Percentiles rank a stretch among this genome's conserved stretches.
Conservation (phyloP, 31 red algal species). For the Pterothamnion heteromorphum region DNA sequence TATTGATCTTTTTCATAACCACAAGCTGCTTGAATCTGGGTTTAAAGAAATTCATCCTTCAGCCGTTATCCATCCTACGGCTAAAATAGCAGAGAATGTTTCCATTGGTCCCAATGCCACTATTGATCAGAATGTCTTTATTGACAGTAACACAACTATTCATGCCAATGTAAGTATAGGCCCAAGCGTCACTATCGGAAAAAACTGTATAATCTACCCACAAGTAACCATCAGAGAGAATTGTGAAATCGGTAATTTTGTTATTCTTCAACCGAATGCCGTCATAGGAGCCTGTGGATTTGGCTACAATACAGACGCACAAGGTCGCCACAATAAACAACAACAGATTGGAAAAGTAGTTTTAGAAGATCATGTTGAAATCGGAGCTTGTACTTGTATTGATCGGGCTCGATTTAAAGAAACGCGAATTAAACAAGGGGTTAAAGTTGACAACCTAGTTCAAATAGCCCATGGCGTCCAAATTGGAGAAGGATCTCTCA, state of each 20-base stretch:
- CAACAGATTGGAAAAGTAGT: constrained; percentile 47
- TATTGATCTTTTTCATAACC: background rate
- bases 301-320: background rate
- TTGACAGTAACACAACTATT: background rate
- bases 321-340: constrained; percentile 40
- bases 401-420: constrained; percentile 44
- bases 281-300: constrained; percentile 36
- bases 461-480: constrained; percentile 53
- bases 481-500: constrained; percentile 30
- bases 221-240: constrained; percentile 23
- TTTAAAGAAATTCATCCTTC: background rate
- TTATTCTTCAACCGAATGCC: constrained; percentile 30
- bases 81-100: background rate
- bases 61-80: background rate
- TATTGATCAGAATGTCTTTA: background rate
- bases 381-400: constrained; percentile 47
- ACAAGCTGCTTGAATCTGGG: background rate
- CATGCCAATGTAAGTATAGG: background rate
- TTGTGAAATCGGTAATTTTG: constrained; percentile 19
- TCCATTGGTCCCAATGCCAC: background rate
- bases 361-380: constrained; percentile 55
- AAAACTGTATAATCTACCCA: constrained; percentile 33
- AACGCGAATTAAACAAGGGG: constrained; percentile 39
- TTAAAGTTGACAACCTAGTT: constrained; percentile 50
- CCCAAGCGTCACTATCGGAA: background rate